Evolutionary conservation across 2,329 filamentous ascomycete genomes (phyloP), one percentile per base, ranked within the genome.

Genomic region (Botryosphaeria dothidea): DNA sequence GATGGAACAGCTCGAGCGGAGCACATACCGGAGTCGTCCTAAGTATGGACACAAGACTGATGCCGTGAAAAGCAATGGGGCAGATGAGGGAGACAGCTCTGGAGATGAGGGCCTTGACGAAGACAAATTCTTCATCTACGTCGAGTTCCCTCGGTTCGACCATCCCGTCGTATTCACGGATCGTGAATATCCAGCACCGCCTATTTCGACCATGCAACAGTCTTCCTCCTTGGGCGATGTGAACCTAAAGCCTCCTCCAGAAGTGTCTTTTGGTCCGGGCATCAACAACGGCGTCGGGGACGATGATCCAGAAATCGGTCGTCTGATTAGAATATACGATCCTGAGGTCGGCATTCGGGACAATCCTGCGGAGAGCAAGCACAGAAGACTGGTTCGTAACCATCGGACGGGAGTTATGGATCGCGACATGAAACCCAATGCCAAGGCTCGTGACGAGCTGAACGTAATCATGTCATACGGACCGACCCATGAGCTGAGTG

Each of bases 131-230:
- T 88, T 90, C 56, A 86, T 99, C 19, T 93, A 96, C 72, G 85
- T 99, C 56, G 95, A 99, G 72, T 87, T 99, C 54, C 93, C 93
- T 13, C 89, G 93, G 11, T 99, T 97, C 75, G 95, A 99, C 73
- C 96, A 97, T 70, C 92, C 95, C 0, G 88, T 99, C 46, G 92
- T 99, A 27, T 99, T 96, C 80, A 91, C 92, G 31, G 95, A 99
- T 75, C 88, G 95, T 72, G 93, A 97, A 74, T 99, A 99, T 73
- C 88, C 91, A 1, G 86, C 92, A 1, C 92, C 93, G 0, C 92
- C 92, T 0, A 85, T 96, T 45, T 95, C 93, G 1, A 87, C 90
- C 13, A 82, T 94, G 66, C 85, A 90, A 69, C 85, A 91, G 65
- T 84, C 85, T 1, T 80, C 84, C 5, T 87, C 88, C 5, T 86